Conservation (phyloP, 2,329 filamentous ascomycete genomes). For the Zymoseptoria crescenta region DNA sequence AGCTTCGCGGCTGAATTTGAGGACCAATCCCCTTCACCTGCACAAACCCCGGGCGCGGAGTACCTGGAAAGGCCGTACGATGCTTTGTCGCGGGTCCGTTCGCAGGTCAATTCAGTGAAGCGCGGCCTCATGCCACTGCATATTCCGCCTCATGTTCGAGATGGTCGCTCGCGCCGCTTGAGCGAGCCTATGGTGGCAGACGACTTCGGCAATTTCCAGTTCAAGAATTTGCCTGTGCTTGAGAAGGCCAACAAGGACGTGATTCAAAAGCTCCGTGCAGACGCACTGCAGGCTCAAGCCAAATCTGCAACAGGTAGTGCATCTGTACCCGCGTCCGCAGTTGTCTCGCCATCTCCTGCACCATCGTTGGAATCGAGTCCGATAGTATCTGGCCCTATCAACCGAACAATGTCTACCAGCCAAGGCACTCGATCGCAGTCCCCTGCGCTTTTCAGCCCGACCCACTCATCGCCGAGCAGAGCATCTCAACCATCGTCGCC, state of each 20-base stretch:
- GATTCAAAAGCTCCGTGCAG: slow-evolving; percentile 88
- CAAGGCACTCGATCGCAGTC: slow-evolving; percentile 75
- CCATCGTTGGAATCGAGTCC: slow-evolving; percentile 78
- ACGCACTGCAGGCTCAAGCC: slow-evolving; percentile 67
- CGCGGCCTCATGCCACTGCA: slow-evolving; percentile 89
- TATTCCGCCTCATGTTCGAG: slow-evolving; percentile 91
- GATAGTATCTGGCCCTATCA: slow-evolving; percentile 68
- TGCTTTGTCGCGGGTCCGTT: slow-evolving; percentile 79
- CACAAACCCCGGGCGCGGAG: slow-evolving; percentile 60
- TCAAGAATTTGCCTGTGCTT: slow-evolving; percentile 92
- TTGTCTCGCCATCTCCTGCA: slow-evolving; percentile 51
- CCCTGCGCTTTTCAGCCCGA: slow-evolving; percentile 69
- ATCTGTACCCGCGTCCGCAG: slow-evolving; percentile 28
- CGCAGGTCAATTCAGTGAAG: slow-evolving; percentile 77
- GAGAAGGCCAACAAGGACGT: slow-evolving; percentile 99
- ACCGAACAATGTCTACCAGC: slow-evolving; percentile 73
- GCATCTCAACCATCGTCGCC: slow-evolving; percentile 80
- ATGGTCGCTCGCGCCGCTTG: slow-evolving; percentile 75
- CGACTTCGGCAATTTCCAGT: slow-evolving; percentile 93
- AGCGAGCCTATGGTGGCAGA: slow-evolving; percentile 85
- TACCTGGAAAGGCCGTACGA: slow-evolving; percentile 90
- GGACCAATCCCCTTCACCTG: slow-evolving; percentile 72
- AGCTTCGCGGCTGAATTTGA: slow-evolving; percentile 92
- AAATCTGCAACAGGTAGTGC: slow-evolving; percentile 38
- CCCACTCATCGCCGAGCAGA: slow-evolving; percentile 80